Base-by-base conservation (phyloP, 192 early-diverging fungal species). In the Linnemannia zychae region DNA sequence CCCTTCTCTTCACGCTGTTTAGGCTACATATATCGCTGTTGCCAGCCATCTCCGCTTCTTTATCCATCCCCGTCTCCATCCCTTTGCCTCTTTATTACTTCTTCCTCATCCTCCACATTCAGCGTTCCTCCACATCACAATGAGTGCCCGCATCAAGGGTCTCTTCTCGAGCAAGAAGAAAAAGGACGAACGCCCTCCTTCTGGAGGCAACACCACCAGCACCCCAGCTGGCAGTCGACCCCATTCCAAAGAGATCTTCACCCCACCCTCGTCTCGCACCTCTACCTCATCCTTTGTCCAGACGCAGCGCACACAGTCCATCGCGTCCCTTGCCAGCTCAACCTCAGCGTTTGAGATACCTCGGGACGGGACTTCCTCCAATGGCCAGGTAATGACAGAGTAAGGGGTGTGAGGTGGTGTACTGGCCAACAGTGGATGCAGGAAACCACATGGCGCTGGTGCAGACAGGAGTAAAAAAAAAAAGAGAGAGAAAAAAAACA, bases 91-190 rank as follows among this genome's bases (percentile, higher is more conserved):
- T 72, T 50, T 22, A 18, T 52, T 49, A 50, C 44, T 24, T 12
- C 24, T 46, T 28, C 28, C 18, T 38, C 28, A 4, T 13, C 70
- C 24, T 47, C 40, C 40, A 44, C 40, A 3, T 44, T 44, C 9
- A 44, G 40, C 40, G n/a, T n/a, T n/a, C n/a, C n/a, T n/a, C n/a
- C n/a, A n/a, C n/a, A 44, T 38, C 24, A 66, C 49, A 13, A 84
- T 84, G 82, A 84, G 82, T 31, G 37, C 82, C 3, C 82, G 82
- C 72, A 84, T 84, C 82, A 84, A 84, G 37, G 82, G 82, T 40
- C 82, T 84, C 76, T 84, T 84, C 65, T 71, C 77, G 16, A 84
- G 68, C 77, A 84, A 84, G 73, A 84, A 84, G 68, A 84, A 84
- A 28, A 79, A 79, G 12, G 77, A 84, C 46, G 82, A 71, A 37